These are phyloP conservation scores for Metschnikowia cubensis DNA, from an alignment of 805 yeast genomes.

Conservation along the genomic window DNA sequence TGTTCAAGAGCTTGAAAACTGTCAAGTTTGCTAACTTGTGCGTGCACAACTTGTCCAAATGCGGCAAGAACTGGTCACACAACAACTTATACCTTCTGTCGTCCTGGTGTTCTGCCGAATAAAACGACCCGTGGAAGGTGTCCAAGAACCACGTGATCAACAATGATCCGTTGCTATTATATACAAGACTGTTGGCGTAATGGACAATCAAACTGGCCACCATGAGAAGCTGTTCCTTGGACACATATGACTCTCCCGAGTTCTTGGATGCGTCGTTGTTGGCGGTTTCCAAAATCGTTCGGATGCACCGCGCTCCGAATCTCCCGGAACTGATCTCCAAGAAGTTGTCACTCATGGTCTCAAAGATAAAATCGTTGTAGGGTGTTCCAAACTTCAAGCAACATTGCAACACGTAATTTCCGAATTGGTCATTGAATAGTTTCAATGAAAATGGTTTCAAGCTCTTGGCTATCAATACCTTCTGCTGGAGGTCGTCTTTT, in stretches of 20 bases:
- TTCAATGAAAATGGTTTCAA: conserved; percentile 80
- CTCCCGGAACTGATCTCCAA: conserved; percentile 80
- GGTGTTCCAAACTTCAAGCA: conserved; percentile 88
- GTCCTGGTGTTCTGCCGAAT: conserved; percentile 33
- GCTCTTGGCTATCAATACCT: conserved; percentile 60
- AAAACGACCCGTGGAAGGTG: conserved; percentile 39
- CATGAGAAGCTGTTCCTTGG: conserved; percentile 63
- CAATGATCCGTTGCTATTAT: conserved; percentile 83
- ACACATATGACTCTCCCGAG: conserved; percentile 16
- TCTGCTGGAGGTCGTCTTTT: conserved; percentile 44
- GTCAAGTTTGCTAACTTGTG: conserved; percentile 86
- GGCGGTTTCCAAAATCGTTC: conserved; percentile 87
- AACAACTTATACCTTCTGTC: conserved; percentile 54
- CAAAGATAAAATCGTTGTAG: conserved; percentile 85
- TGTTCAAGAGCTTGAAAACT: conserved; percentile 70
- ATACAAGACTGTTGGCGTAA: conserved; percentile 73
- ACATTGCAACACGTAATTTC: conserved; percentile 93
- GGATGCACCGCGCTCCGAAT: conserved; percentile 91
- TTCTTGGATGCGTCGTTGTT: conserved; percentile 35
- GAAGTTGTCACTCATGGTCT: conserved; percentile 72
- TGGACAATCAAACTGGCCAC: conserved; percentile 75
- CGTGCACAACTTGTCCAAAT: conserved; percentile 60
- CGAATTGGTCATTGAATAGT: conserved; percentile 90
- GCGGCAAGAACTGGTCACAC: conserved; percentile 57
- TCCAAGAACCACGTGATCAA: conserved; percentile 93